These are phyloP conservation scores for Lasiosphaeria miniovina DNA, from an alignment of 495 filamentous ascomycete species.

Conservation along the genomic window DNA sequence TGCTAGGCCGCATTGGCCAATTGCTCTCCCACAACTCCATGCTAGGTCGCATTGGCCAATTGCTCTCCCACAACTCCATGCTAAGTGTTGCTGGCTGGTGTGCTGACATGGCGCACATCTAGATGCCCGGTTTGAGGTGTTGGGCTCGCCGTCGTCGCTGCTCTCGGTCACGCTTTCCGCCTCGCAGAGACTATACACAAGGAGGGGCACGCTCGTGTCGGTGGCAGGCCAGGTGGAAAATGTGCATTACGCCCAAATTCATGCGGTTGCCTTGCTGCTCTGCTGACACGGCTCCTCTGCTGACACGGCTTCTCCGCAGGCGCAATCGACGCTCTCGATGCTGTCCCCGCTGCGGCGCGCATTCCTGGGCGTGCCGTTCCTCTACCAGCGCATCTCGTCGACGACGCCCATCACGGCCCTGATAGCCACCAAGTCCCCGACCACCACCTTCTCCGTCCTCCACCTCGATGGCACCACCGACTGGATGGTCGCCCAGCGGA, in stretches of 20 bases:
- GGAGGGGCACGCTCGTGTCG: conserved; percentile 84
- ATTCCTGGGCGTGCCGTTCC: conserved; percentile 79
- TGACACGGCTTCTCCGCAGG: conserved; percentile 38
- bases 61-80: conserved; percentile 1
- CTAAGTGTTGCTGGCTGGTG: conserved; percentile 11
- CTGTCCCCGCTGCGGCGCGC: conserved; percentile 78
- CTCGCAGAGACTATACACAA: conserved; percentile 87
- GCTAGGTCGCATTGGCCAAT: conserved; percentile 18
- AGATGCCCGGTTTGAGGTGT: conserved; percentile 94
- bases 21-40: conserved; percentile 1
- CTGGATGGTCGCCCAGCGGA: conserved; percentile 86
- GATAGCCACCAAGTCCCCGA: conserved; percentile 78
- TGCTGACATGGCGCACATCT: background rate
- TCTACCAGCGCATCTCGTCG: conserved; percentile 87
- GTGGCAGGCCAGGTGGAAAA: conserved; percentile 88
- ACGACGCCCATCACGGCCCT: conserved; percentile 81
- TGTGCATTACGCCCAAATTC: conserved; percentile 41
- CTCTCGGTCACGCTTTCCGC: conserved; percentile 89
- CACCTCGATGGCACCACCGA: conserved; percentile 92
- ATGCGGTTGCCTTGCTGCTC: background rate
- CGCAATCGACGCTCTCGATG: conserved; percentile 82
- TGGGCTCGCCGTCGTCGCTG: conserved; percentile 85
- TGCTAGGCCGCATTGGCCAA: conserved; percentile 16
- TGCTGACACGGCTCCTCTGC: conserved; percentile 13
- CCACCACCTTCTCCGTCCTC: conserved; percentile 79